Conservation (phyloP, 768 basidiomycete species). For the Phanerochaete sordida region DNA sequence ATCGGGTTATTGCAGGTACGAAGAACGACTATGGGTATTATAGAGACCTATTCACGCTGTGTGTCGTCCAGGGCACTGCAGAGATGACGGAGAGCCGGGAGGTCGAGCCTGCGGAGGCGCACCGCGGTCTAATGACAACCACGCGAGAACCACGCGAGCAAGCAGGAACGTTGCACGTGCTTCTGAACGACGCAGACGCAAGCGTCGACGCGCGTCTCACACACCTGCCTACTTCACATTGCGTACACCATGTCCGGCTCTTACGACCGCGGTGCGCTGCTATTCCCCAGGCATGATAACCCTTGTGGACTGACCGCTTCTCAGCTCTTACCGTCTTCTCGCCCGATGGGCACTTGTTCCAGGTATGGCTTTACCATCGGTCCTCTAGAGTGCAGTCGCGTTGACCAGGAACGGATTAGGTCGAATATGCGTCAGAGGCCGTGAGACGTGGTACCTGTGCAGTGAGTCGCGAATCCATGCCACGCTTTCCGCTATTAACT, state of each 20-base stretch:
- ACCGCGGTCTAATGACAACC: background rate
- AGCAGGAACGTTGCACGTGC: conserved; percentile 17
- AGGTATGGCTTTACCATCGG: conserved; percentile 45
- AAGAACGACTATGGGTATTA: no score
- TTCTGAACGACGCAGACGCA: conserved; percentile 24
- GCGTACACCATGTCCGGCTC: conserved; percentile 74
- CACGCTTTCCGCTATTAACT: conserved; percentile 5
- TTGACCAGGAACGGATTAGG: conserved; percentile 45
- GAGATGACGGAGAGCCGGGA: no score
- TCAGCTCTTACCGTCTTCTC: conserved; percentile 96
- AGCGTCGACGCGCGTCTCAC: conserved; percentile 29
- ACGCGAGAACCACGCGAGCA: conserved; percentile 7
- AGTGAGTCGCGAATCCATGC: conserved; percentile 48
- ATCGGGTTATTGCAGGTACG: background rate
- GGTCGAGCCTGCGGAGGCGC: no score
- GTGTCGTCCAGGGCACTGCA: no score
- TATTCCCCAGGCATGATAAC: background rate
- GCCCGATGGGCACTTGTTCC: conserved; percentile 98
- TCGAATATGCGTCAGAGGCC: conserved; percentile 98
- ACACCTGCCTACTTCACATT: conserved; percentile 2
- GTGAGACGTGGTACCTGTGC: conserved; percentile 97
- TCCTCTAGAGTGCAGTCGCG: background rate
- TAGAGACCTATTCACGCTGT: no score
- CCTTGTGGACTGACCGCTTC: conserved; percentile 9
- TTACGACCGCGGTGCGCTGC: conserved; percentile 89